Evolutionary conservation across 2,329 filamentous ascomycete genomes (phyloP), one percentile per base, ranked within the genome.

Genomic region (Diatrype stigma): DNA sequence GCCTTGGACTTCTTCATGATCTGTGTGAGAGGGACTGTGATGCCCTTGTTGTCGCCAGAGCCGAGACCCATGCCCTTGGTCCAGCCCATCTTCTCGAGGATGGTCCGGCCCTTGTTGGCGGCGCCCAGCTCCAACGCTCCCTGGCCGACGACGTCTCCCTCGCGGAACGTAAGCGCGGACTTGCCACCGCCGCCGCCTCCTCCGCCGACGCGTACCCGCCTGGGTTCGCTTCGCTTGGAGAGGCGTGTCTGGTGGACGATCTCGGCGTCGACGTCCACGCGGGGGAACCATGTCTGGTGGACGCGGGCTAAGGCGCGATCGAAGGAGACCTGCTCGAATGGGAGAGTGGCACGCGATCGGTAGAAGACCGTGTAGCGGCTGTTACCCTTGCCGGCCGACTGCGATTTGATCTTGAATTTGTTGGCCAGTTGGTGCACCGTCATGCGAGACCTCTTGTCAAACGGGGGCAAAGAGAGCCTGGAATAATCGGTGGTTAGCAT

Each of bases 61-160:
- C 94, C 94, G 1, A 99, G 78, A 1, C 88, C 89, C 64, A 86
- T 96, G 5, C 94, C 94, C 48, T 79, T 86, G 54, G 82, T 88
- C 92, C 94, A 99, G 3, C 94, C 94, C 94, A 97, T 97, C 72
- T 94, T 97, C 72, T 96, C 90, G 56, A 99, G 72, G 84, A 99
- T 89, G 3, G 84, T 83, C 47, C 90, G 82, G 11, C 94, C 94
- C 58, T 84, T 90, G 66, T 96, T 97, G 48, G 87, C 88, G 4
- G 77, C 75, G 1, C 89, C 89, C 30, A 99, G 78, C 67, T 96
- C 92, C 11, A 91, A 89, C 2, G 93, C 92, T 45, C 84, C 82
- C 2, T 82, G 90, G 45, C 93, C 94, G 2, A 97, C 91, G 26
- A 96, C 75, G 58, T 97, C 92, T 17, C 94, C 94, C 62, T 97